Evolutionary conservation across 768 basidiomycete genomes (phyloP).

Genomic region (Ramaria sp.): DNA sequence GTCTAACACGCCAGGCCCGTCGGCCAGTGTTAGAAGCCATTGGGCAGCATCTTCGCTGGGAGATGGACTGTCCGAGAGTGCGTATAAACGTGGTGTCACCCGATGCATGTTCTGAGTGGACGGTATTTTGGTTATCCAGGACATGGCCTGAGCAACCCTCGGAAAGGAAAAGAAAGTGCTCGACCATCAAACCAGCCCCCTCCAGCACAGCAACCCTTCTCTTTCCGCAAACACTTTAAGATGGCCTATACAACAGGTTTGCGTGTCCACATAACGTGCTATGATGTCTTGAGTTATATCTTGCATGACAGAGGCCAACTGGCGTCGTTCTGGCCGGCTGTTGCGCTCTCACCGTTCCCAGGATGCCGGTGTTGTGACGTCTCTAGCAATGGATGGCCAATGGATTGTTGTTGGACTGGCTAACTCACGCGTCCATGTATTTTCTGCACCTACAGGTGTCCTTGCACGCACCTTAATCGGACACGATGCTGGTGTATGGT

Average conservation of each 20-base stretch:
- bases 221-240: conserved; percentile 64
- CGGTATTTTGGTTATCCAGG: no score
- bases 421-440: conserved; percentile 76
- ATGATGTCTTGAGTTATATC: neutral
- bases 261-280: conserved; percentile 14
- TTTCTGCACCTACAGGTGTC: conserved; percentile 68
- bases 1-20: neutral
- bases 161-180: neutral
- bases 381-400: conserved; percentile 69
- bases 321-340: conserved; percentile 64
- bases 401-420: conserved; percentile 87
- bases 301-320: conserved; percentile 52
- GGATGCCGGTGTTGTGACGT: conserved; percentile 70
- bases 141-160: neutral
- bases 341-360: conserved; percentile 49
- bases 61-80: neutral
- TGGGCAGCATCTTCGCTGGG: neutral
- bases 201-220: conserved; percentile 23
- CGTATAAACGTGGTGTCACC: neutral
- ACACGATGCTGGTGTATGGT: conserved; percentile 89
- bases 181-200: neutral
- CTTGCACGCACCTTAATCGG: conserved; percentile 70
- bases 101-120: no score
- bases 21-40: neutral
- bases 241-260: conserved; percentile 59